These are phyloP conservation scores for Fonsecaea pugnacius DNA, from an alignment of 2,329 filamentous ascomycete genomes.

Conservation along the genomic window DNA sequence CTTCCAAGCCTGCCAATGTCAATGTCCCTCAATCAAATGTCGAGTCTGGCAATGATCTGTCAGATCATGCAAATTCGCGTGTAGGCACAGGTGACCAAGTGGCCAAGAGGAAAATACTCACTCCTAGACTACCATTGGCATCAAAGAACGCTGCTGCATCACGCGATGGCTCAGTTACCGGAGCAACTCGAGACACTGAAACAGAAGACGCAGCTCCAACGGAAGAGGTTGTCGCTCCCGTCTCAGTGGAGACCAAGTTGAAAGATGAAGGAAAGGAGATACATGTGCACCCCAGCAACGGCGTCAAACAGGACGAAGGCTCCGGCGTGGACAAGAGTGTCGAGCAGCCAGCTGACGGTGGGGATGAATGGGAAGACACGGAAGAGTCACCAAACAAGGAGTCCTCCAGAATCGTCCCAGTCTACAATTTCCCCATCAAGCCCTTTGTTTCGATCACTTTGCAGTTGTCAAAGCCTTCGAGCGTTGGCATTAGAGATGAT, in stretches of 20 bases:
- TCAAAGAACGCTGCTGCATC: conserved; percentile 27
- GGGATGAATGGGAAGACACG: conserved; percentile 89
- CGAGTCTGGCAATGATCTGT: conserved; percentile 18
- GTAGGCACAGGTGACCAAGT: conserved; percentile 20
- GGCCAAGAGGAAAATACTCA: conserved; percentile 29
- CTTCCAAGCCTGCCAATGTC: conserved; percentile 43
- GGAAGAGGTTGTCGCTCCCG: neutral
- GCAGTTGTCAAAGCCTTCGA: conserved; percentile 58
- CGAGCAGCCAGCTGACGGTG: conserved; percentile 50
- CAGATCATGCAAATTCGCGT: conserved; percentile 8
- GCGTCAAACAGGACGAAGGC: neutral
- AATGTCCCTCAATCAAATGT: conserved; percentile 28
- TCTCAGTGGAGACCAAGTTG: neutral
- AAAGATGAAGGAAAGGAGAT: conserved; percentile 2
- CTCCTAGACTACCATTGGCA: conserved; percentile 23
- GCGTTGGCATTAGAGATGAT: conserved; percentile 72
- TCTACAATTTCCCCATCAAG: conserved; percentile 95
- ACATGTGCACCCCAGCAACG: neutral
- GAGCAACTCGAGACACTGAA: conserved; percentile 12
- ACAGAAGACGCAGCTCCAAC: conserved; percentile 4
- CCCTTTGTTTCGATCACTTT: conserved; percentile 92
- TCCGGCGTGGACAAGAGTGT: conserved; percentile 5
- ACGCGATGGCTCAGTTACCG: conserved; percentile 23
- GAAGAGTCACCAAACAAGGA: conserved; percentile 67
- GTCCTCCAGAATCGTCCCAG: conserved; percentile 68